Base-by-base conservation (phyloP, 352 stramenopile species). In the Globisporangium uncinulatum region DNA sequence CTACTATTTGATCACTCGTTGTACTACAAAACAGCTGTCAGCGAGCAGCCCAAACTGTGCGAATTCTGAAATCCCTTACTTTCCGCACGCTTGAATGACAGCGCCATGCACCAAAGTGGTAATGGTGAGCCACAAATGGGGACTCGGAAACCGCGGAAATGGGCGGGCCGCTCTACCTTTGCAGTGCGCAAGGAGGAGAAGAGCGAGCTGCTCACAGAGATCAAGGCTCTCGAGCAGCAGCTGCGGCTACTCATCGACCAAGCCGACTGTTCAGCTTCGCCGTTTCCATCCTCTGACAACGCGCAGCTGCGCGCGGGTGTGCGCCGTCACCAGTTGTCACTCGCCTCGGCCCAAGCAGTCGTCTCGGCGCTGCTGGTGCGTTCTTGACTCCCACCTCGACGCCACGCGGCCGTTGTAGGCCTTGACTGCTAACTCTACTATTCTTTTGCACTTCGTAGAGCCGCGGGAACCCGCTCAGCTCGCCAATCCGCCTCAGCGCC, bases 241-340 rank as follows among this genome's bases (percentile, higher is more conserved):
- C 54, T 76, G 20, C 44, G 45, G 14, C 66, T 71, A 36, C 59
- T 79, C 19, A 59, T 68, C 53, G 65, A 74, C 37, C 70, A 63
- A 43, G 54, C 65, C 6, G 70, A 63, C 11, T 15, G 6, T 20
- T 15, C 41, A 8, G 6, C 41, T 6, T 15, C 41, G 14, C 41
- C 11, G 46, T 55, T 71, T 37, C 32, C 17, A 1, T 9, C 31
- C 17, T 71, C 44, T 57, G 59, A 2, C 34, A 63, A 24, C 54
- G 69, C 42, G 48, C 48, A 17, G 14, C 11, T 56, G 20, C 45
- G 34, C 3, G 29, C 15, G 21, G 34, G 54, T 20, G 65, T 74
- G 14, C 65, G 62, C 17, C 42, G 61, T 5, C 62, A 76, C 8
- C 65, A 76, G 8, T 54, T 73, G 9, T 63, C 55, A 17, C 61